Evolutionary conservation across 129 eudicot species (phyloP).

Genomic region (Deinandra increscens): DNA sequence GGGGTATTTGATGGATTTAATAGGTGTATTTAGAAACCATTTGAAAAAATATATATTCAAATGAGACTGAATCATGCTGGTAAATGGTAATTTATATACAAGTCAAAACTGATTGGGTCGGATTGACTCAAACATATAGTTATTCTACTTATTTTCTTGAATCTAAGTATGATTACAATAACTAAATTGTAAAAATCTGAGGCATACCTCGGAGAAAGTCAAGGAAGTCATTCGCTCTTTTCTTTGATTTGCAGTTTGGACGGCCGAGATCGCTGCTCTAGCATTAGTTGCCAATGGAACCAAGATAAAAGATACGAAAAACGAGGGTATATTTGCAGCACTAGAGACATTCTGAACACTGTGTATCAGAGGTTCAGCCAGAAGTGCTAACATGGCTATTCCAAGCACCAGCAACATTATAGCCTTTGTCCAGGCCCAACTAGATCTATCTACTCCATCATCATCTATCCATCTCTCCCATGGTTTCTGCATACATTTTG

Average conservation of each 20-base stretch:
- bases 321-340: slow-evolving; percentile 53
- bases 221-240: slow-evolving; percentile 52
- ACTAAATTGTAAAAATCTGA: background rate
- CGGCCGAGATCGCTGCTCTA: slow-evolving; percentile 54
- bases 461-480: slow-evolving; percentile 46
- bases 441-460: slow-evolving; percentile 42
- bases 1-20: no score
- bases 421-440: slow-evolving; percentile 59
- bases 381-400: slow-evolving; percentile 45
- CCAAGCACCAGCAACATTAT: slow-evolving; percentile 51
- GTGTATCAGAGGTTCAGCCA: slow-evolving; percentile 73
- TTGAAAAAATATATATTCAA: no score
- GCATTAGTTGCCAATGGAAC: slow-evolving; percentile 80
- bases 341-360: slow-evolving; percentile 57
- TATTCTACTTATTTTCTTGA: background rate
- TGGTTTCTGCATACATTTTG: slow-evolving; percentile 36
- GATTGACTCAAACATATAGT: no score
- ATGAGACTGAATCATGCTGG: background rate
- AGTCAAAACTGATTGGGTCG: background rate
- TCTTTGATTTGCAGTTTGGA: slow-evolving; percentile 42
- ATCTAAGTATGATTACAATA: background rate
- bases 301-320: slow-evolving; percentile 56
- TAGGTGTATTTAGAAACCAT: no score
- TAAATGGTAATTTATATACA: background rate
- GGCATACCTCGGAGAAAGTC: slow-evolving; percentile 74